Conservation (phyloP, 129 eudicot genomes). For the Chrysanthemum makinoi region DNA sequence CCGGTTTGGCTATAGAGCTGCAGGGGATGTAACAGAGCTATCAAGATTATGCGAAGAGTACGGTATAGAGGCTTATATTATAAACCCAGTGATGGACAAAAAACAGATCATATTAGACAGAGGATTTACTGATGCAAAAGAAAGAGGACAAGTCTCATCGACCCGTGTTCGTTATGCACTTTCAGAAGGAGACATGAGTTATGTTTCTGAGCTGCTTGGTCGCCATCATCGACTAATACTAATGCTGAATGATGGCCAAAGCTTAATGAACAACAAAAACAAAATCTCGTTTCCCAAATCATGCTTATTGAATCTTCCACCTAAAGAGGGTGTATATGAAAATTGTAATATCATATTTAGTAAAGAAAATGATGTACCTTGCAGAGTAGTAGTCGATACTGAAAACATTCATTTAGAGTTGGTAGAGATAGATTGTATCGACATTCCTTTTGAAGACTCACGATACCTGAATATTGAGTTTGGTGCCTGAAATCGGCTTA, state of each 20-base stretch:
- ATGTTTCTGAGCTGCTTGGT: constrained; percentile 87
- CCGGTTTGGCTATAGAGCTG: constrained; percentile 87
- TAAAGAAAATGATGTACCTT: constrained; percentile 47
- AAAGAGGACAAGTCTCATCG: constrained; percentile 95
- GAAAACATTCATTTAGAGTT: constrained; percentile 61
- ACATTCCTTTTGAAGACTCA: constrained; percentile 35
- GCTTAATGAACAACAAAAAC: constrained; percentile 25
- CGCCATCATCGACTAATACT: constrained; percentile 80
- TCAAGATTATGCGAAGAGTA: constrained; percentile 68
- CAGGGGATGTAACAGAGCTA: constrained; percentile 78
- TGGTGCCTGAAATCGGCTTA: constrained; percentile 33
- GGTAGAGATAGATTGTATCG: constrained; percentile 38
- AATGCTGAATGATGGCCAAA: constrained; percentile 36
- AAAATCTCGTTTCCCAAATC: constrained; percentile 56
- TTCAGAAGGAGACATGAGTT: constrained; percentile 74
- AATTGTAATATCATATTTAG: constrained; percentile 51
- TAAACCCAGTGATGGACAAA: constrained; percentile 83
- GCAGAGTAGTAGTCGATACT: constrained; percentile 67
- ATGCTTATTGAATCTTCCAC: constrained; percentile 83
- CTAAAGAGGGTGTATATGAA: constrained; percentile 74
- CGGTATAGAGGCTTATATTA: constrained; percentile 67
- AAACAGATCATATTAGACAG: constrained; percentile 39
- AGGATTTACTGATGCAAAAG: constrained; percentile 44
- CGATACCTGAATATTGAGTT: constrained; percentile 66
- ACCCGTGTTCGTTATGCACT: constrained; percentile 95